phyloP scores from a whole-genome alignment of 1,284 basidiomycete species.

The Wolfiporia cocos region DNA sequence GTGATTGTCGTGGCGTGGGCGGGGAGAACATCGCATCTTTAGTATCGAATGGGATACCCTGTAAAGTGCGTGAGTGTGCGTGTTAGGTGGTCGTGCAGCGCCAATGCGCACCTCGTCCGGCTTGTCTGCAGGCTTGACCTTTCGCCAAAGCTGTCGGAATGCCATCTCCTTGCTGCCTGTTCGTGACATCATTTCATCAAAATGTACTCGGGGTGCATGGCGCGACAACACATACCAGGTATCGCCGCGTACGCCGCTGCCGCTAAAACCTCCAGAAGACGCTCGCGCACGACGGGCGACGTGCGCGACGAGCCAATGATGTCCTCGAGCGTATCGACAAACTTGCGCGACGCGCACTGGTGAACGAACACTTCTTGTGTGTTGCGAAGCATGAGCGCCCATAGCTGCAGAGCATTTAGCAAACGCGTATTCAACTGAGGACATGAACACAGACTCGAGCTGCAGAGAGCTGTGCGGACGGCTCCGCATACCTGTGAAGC shows the following conservation, averaged over 20 bases:
- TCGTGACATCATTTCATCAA: neutral
- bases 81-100: neutral
- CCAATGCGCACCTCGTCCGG: conserved; percentile 53
- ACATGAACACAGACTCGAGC: conserved; percentile 44
- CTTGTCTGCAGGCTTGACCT: conserved; percentile 61
- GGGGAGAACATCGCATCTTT: conserved; percentile 76
- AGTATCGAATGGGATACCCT: conserved; percentile 69
- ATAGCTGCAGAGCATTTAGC: conserved; percentile 42
- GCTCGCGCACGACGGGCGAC: conserved; percentile 66
- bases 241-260: conserved; percentile 64
- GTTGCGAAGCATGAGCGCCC: conserved; percentile 79
- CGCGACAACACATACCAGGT: conserved; percentile 29
- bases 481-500: conserved; percentile 54
- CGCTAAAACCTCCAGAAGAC: conserved; percentile 64
- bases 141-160: conserved; percentile 62
- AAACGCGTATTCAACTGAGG: neutral
- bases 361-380: conserved; percentile 57
- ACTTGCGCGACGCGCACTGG: conserved; percentile 70
- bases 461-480: conserved; percentile 63
- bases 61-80: neutral
- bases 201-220: neutral
- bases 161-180: conserved; percentile 33
- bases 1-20: conserved; percentile 28
- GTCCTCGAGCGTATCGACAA: conserved; percentile 68
- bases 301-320: conserved; percentile 53